phyloP scores from a whole-genome alignment of 352 stramenopile species.

The Phytophthora meadii region DNA sequence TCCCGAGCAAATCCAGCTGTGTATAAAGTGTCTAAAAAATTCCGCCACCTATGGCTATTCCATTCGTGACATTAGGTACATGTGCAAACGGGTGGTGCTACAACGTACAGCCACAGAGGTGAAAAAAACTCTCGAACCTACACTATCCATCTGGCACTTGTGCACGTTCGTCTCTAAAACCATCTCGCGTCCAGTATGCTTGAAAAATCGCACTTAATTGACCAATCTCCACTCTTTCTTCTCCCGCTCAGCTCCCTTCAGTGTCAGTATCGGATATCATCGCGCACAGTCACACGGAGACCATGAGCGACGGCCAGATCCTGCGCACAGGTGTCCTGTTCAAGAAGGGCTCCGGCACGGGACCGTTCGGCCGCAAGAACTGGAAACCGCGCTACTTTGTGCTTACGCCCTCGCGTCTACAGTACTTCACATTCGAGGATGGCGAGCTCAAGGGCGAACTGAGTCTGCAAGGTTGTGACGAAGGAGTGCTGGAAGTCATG shows the following conservation, averaged over 20 bases:
- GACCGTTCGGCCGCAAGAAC: constrained; percentile 72
- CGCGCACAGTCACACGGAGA: constrained; percentile 1
- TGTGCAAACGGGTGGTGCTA: constrained; percentile 2
- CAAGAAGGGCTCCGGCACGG: constrained; percentile 76
- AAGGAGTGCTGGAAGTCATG: constrained; percentile 81
- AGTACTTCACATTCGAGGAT: constrained; percentile 86
- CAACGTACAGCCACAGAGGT: constrained; percentile 12
- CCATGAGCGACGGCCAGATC: constrained; percentile 58
- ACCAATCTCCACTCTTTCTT: constrained; percentile 12
- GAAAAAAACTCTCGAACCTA: constrained; percentile 10
- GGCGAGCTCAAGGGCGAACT: constrained; percentile 78
- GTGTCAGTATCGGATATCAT: constrained; percentile 29
- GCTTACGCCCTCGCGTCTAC: constrained; percentile 60
- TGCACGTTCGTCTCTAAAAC: constrained; percentile 1
- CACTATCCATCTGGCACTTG: constrained; percentile 18
- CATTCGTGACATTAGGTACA: constrained; percentile 6
- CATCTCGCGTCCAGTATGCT: constrained; percentile 14
- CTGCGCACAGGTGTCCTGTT: constrained; percentile 83
- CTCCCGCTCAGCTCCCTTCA: constrained; percentile 5
- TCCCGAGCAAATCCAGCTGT: constrained; percentile 23
- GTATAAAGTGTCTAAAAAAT: constrained; percentile 11
- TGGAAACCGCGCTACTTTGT: constrained; percentile 88
- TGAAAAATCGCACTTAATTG: constrained; percentile 18
- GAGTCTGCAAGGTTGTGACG: constrained; percentile 66
- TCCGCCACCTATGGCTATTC: neutral